Conservation (phyloP, 257 asterid genomes). For the Cordia subcordata region DNA sequence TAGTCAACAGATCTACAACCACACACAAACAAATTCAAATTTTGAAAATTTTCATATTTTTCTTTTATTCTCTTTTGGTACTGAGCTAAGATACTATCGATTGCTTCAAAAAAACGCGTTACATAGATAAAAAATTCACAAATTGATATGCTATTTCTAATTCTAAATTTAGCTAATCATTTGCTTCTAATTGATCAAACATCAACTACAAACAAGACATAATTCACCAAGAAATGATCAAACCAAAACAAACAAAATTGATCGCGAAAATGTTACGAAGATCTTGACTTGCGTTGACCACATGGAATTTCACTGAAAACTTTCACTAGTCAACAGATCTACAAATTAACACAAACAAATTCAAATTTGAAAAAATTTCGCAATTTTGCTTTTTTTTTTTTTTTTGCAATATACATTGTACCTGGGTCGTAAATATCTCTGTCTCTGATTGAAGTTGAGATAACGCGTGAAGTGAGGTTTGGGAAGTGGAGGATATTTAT, state of each 20-base stretch:
- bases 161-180: neutral
- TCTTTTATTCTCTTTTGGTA: too few species aligned
- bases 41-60: neutral
- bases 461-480: constrained; percentile 8
- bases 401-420: constrained; percentile 1
- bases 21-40: neutral
- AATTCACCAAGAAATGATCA: too few species aligned
- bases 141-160: too few species aligned
- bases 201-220: too few species aligned
- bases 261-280: too few species aligned
- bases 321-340: neutral
- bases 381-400: neutral
- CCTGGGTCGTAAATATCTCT: constrained; percentile 23
- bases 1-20: neutral
- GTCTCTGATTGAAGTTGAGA: neutral
- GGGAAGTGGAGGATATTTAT: constrained; percentile 22
- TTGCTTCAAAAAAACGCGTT: too few species aligned
- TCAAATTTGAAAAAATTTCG: neutral
- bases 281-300: neutral
- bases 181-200: neutral
- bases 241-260: neutral
- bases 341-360: neutral
- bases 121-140: too few species aligned
- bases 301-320: neutral
- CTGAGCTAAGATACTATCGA: too few species aligned